Conservation (phyloP, 768 basidiomycete genomes). For the Pleurotus eryngii region DNA sequence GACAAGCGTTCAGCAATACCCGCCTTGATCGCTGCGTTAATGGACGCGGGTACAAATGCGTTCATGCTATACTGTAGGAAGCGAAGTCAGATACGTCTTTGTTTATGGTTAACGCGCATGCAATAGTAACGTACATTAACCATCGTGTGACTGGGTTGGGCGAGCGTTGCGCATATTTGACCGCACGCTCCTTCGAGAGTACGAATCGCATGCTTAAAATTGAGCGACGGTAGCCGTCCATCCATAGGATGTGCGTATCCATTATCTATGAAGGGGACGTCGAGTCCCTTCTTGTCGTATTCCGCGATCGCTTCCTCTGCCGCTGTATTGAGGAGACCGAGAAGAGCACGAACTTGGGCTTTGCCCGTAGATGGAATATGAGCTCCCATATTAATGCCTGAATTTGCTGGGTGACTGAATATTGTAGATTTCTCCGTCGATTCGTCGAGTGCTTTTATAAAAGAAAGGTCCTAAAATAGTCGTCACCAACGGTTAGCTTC, state of each 20-base stretch:
- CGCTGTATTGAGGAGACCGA: slow-evolving; percentile 26
- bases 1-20: slow-evolving; percentile 7
- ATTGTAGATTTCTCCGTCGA: too few species aligned
- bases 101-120: not conserved
- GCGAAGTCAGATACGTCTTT: not conserved
- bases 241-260: slow-evolving; percentile 8
- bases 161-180: slow-evolving; percentile 17
- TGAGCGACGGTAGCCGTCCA: not conserved
- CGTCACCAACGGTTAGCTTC: too few species aligned
- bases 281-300: slow-evolving; percentile 12
- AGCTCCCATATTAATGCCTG: not conserved
- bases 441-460: too few species aligned
- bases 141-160: slow-evolving; percentile 14
- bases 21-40: not conserved
- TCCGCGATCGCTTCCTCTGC: slow-evolving; percentile 14
- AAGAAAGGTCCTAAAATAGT: too few species aligned
- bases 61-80: not conserved
- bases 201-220: slow-evolving; percentile 13
- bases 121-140: slow-evolving; percentile 11
- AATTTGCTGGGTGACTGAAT: too few species aligned
- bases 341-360: slow-evolving; percentile 24
- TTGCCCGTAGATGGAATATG: not conserved
- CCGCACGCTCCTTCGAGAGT: slow-evolving; percentile 18
- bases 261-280: slow-evolving; percentile 10
- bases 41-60: not conserved